Evolutionary conservation across 2,329 filamentous ascomycete species (phyloP), one percentile per base, ranked within the genome.

Genomic region (Ilyonectria mors-panacis): DNA sequence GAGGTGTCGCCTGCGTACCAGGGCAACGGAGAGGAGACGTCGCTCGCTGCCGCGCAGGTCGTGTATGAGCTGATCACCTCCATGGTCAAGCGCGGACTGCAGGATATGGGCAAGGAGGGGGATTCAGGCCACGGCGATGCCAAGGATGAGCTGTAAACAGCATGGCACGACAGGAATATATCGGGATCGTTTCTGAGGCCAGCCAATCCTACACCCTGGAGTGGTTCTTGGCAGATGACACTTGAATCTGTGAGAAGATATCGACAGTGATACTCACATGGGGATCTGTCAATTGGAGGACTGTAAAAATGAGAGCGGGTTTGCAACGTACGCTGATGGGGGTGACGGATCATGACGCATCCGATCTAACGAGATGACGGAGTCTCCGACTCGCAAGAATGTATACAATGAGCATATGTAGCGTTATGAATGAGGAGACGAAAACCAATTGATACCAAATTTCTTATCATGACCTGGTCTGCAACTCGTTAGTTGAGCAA

Each of bases 1-100:
- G 95, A 97, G 85, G 78, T 94, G 9, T 90, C 92, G 48, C 94
- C 94, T 0, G 92, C 92, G 13, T 97, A 97, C 78, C 94, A 97
- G 84, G 91, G 92, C 12, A 84, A 84, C 7, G 93, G 91, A 1
- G 94, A 97, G 83, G 91, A 91, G 76, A 97, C 94, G 44, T 93
- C 93, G 13, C 81, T 97, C 70, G 94, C 93, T 17, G 94, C 90
- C 2, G 94, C 94, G 45, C 94, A 97, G 85, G 88, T 97, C 44
- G 93, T 89, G 1, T 97, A 92, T 78, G 94, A 97, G 84, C 87
- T 97, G n/a, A 80, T 97, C 74, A 97, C 91, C 44, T 93, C 86
- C 67, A 91, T 92, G 81, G 91, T 92, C 7, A 92, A 89, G 82
- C 88, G 70, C 61, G 83, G 82, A 2, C 69, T 81, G 75, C 65